Evolutionary conservation across 139 green algal genomes (phyloP), one percentile per base, ranked within the genome.

Genomic region (Limnomonas spitsbergensis): DNA sequence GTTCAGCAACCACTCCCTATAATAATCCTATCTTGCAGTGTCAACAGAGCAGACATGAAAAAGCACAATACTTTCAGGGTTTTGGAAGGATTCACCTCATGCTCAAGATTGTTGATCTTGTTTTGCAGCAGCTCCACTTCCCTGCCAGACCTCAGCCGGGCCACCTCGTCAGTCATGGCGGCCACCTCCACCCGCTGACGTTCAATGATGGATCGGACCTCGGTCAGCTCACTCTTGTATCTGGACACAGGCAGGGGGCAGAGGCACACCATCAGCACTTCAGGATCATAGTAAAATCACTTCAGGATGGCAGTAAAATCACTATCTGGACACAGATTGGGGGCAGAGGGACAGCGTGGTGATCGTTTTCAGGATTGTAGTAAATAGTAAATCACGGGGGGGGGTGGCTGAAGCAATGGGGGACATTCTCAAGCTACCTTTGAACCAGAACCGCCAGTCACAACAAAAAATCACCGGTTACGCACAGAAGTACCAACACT

Each of bases 251-350:
- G 47, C 14, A 61, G 47, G 14, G 20, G 20, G 20, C 47, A 61
- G 47, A 61, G 14, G 14, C 20, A 29, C 47, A 61, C 47, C 20
- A 14, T 61, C 47, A 20, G 20, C 20, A 61, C 20, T 61, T 61
- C 20, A 61, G 20, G 47, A 61, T 20, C 47, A 29, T 61, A 14
- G 20, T 61, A 61, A 14, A 61, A 29, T 29, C 47, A 61, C 20
- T 61, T 61, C 20, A 61, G n/a, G n/a, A n/a, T n/a, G n/a, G n/a
- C n/a, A n/a, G n/a, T n/a, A 61, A 61, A 61, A 61, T 61, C 47
- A 61, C 14, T 61, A 61, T n/a, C n/a, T 61, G 20, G 20, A 61
- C 47, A 61, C 47, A 14, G 14, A 29, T 61, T 14, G 20, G 14
- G 47, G 47, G 47, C 20, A 61, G 14, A 29, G 20, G 14, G 14